phyloP scores from a whole-genome alignment of 306 rosid species.

The Pterocarpus macrocarpus region DNA sequence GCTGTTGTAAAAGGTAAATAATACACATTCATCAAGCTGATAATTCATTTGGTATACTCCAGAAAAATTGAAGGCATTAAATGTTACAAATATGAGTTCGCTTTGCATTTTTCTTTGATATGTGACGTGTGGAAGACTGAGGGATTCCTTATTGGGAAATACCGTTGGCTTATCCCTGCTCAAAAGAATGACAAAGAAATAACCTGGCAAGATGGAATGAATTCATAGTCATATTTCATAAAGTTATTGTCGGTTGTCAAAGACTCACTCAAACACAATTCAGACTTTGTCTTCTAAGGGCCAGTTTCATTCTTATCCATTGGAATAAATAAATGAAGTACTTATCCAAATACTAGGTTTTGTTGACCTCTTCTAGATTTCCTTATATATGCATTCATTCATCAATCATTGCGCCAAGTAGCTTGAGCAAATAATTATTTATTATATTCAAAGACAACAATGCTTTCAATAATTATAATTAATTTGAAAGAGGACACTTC shows the following conservation, averaged over 20 bases:
- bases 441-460: neutral
- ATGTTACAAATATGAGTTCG: neutral
- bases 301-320: slow-evolving; percentile 41
- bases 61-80: too few species aligned
- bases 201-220: neutral
- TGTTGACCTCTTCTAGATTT: slow-evolving; percentile 16
- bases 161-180: neutral
- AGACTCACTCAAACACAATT: neutral
- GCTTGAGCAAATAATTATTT: neutral
- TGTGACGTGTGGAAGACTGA: neutral
- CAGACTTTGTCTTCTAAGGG: neutral
- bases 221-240: neutral
- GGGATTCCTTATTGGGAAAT: neutral
- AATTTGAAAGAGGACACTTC: neutral
- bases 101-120: neutral
- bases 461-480: slow-evolving; percentile 11
- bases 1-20: neutral
- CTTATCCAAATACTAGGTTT: slow-evolving; percentile 45
- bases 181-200: neutral
- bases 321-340: slow-evolving; percentile 27
- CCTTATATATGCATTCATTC: neutral
- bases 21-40: too few species aligned
- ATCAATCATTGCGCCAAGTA: slow-evolving; percentile 15
- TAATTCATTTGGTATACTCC: too few species aligned
- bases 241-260: neutral